A percentile compares a stretch with the other conserved stretches of the same genome.
Evolutionary conservation across 2,329 filamentous ascomycete species (phyloP).

Genomic region (Fusarium aywerte): DNA sequence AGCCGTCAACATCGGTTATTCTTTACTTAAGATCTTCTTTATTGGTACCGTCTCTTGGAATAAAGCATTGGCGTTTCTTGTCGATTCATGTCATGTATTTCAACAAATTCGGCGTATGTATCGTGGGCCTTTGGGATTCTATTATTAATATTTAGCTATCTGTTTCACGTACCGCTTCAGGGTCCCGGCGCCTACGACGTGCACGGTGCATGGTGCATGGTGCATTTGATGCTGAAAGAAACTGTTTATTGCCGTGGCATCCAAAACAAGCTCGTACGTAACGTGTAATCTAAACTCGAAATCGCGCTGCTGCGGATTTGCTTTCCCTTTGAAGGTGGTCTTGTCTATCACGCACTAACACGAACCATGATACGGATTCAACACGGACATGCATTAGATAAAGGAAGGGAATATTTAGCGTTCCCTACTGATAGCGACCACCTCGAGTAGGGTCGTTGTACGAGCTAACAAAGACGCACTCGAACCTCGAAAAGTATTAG

Average conservation of each 20-base stretch:
- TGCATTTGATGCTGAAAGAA: slow-evolving; percentile 1
- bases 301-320: slow-evolving; percentile 4
- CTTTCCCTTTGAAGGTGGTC: slow-evolving; percentile 9
- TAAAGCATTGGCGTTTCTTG: slow-evolving; percentile 15
- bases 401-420: neutral
- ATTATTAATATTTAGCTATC: slow-evolving; percentile 33
- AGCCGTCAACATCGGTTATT: slow-evolving; percentile 32
- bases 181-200: slow-evolving; percentile 24
- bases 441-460: neutral
- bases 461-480: neutral
- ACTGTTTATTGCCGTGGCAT: slow-evolving; percentile 2
- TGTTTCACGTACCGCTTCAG: slow-evolving; percentile 25
- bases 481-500: neutral
- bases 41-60: neutral
- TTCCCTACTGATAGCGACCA: neutral
- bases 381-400: slow-evolving; percentile 13
- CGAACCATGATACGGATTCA: slow-evolving; percentile 12
- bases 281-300: slow-evolving; percentile 6
- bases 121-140: slow-evolving; percentile 25
- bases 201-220: slow-evolving; percentile 4
- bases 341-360: slow-evolving; percentile 8
- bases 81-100: slow-evolving; percentile 10
- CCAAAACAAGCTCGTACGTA: neutral
- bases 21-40: slow-evolving; percentile 14
- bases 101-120: neutral